Base-by-base conservation (phyloP, 495 filamentous ascomycete genomes). In the Cercophora scortea region DNA sequence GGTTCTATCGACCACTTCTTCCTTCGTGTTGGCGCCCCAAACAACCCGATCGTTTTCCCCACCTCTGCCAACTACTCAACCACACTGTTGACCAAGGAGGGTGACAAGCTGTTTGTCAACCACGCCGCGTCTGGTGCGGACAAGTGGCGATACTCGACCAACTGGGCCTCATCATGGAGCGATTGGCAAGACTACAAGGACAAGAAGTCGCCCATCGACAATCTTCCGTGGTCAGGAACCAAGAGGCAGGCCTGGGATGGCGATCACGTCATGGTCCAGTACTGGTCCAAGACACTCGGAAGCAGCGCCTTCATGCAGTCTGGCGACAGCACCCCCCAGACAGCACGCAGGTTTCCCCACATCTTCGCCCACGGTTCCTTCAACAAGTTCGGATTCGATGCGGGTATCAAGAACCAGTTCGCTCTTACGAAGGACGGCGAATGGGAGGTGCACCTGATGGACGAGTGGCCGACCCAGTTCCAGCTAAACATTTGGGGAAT, bases 311-410 rank as follows among this genome's bases (percentile, higher is more conserved):
- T 85, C 52, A 55, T 78, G 2, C 83, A 85, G 59, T 74, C 82
- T 51, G 83, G 79, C 38, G 84, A 87, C 58, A 74, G 66, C 59
- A 65, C 42, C 3, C 49, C 54, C 7, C 52, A 65, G 33, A 51
- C 52, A 19, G 69, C 67, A 1, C 71, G 84, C 16, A 78, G 82
- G 3, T 87, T 81, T 52, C 84, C 84, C 7, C 82, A 87, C 60
- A 59, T 87, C 2, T 86, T 79, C 57, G 73, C 82, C 49, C 78
- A 86, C 38, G 84, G 84, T 0, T 69, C 75, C 4, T 87, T 79
- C 61, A 87, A 87, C 53, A 68, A 80, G 44, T 87, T 79, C 47
- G 82, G 84, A 33, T 86, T 78, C 60, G 84, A 87, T 65, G 71
- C 75, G 8, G 84, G 84, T 0, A 54, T 85, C 15, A 82, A 83